A percentile compares a stretch with the other conserved stretches of the same genome.
These are phyloP conservation scores for Sphagnum fallax DNA, from an alignment of 228 moss, liverwort and hornwort species.

Conservation along the genomic window DNA sequence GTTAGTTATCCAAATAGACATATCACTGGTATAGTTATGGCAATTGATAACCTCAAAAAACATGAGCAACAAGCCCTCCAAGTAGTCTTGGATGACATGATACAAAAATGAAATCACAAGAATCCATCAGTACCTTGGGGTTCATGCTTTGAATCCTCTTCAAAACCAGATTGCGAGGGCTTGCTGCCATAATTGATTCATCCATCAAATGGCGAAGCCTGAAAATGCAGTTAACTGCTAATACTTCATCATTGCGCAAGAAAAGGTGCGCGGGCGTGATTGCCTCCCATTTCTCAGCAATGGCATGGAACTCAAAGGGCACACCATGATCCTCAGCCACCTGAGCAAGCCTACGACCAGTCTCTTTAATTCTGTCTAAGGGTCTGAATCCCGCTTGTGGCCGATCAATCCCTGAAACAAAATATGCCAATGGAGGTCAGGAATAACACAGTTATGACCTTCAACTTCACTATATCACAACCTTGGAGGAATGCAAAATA, in stretches of 20 bases:
- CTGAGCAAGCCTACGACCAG: slow-evolving; percentile 56
- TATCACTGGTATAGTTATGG: slow-evolving; percentile 5
- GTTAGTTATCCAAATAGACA: not conserved
- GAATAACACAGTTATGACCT: too few relatives aligned
- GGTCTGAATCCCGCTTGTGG: slow-evolving; percentile 86
- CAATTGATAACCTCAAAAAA: not conserved
- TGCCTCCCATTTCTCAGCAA: slow-evolving; percentile 91
- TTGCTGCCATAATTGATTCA: slow-evolving; percentile 81
- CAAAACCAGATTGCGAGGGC: slow-evolving; percentile 61
- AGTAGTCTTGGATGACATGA: too few relatives aligned
- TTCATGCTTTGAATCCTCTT: slow-evolving; percentile 67
- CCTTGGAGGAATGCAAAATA: too few relatives aligned
- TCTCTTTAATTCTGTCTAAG: slow-evolving; percentile 67
- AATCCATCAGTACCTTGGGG: slow-evolving; percentile 41
- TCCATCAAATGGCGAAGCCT: slow-evolving; percentile 77
- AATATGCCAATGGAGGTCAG: too few relatives aligned
- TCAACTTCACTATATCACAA: too few relatives aligned
- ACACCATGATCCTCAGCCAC: slow-evolving; percentile 49
- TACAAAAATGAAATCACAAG: not conserved
- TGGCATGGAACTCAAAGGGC: slow-evolving; percentile 80
- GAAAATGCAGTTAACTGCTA: slow-evolving; percentile 72
- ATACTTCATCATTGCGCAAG: slow-evolving; percentile 64
- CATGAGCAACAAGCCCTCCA: not conserved
- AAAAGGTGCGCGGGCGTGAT: slow-evolving; percentile 65
- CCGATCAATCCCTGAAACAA: slow-evolving; percentile 60